Conservation (phyloP, 2,329 filamentous ascomycete genomes). For the Xylaria sp. region DNA sequence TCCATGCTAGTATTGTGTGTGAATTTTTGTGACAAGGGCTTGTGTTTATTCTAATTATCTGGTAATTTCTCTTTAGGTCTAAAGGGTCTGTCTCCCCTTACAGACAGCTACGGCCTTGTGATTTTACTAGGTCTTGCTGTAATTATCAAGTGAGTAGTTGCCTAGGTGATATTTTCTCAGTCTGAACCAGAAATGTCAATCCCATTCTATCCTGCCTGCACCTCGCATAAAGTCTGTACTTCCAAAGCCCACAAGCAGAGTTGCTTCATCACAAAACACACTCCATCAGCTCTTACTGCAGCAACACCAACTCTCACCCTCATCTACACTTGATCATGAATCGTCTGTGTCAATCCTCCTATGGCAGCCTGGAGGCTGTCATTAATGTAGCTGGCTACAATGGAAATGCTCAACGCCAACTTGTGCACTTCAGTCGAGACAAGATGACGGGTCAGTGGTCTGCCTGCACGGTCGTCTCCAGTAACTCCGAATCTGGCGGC, state of each 20-base stretch:
- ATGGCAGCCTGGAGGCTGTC: slow-evolving; percentile 35
- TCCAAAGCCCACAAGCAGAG: not conserved
- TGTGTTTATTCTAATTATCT: no score
- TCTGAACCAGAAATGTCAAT: no score
- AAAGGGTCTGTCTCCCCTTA: no score
- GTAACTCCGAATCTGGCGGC: not conserved
- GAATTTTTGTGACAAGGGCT: no score
- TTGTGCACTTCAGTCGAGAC: slow-evolving; percentile 34
- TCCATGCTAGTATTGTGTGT: not conserved
- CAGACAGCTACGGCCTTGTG: no score
- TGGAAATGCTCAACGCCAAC: slow-evolving; percentile 6
- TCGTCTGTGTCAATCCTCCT: slow-evolving; percentile 36
- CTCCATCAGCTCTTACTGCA: not conserved
- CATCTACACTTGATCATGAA: slow-evolving; percentile 31
- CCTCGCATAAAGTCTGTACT: not conserved
- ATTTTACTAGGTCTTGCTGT: no score
- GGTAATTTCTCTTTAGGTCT: no score
- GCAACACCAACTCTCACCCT: not conserved
- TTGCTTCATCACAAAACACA: not conserved
- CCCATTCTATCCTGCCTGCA: no score
- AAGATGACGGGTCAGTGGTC: slow-evolving; percentile 2
- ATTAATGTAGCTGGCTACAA: slow-evolving; percentile 29
- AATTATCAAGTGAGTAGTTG: not conserved
- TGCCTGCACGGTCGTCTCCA: not conserved
- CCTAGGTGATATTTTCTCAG: not conserved